Evolutionary conservation across 2,329 filamentous ascomycete species (phyloP), one percentile per base, ranked within the genome.

Genomic region (Rutstroemia sp.): DNA sequence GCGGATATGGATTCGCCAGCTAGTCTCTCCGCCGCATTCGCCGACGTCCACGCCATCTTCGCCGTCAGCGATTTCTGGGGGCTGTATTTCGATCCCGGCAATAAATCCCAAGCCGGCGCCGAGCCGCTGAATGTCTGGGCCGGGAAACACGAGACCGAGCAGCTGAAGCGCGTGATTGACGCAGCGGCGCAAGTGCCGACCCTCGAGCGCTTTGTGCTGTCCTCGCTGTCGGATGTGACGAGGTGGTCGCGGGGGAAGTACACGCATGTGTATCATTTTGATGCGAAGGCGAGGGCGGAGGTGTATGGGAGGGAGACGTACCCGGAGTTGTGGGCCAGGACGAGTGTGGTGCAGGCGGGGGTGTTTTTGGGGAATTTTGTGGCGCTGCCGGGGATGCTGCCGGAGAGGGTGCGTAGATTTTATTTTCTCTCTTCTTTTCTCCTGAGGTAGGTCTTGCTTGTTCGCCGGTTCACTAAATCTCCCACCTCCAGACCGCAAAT

Each of bases 261-360:
- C 54, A 71, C 65, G n/a, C 73, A 80, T 60, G 59, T 80, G 54
- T 81, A 80, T 60, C 77, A 79, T 62, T 78, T 75, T 54, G 78
- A 81, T 63, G 64, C 73, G 7, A 81, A 82, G 66, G 79, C 78
- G 1, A 77, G 78, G 46, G 65, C 78, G 12, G 19, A 34, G 16
- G 6, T 16, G 27, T n/a, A n/a, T 27, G 19, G 2, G 8, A 3
- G 34, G 16, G 16, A 16, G 14, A 16, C 6, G 19, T 27, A 16
- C 9, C n/a, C n/a, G n/a, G 47, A 49, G 47, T 10, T 49, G 23
- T 23, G 14, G n/a, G 27, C 23, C 6, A 18, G 12, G n/a, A 49
- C 34, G 47, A 49, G 47, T 38, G 12, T 37, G 7, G 8, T 49
- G 25, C 47, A 49, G 27, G 27, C 34, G 23, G 47, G 47, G n/a